Base-by-base conservation (phyloP, 257 asterid species). In the Primulina eburnea region DNA sequence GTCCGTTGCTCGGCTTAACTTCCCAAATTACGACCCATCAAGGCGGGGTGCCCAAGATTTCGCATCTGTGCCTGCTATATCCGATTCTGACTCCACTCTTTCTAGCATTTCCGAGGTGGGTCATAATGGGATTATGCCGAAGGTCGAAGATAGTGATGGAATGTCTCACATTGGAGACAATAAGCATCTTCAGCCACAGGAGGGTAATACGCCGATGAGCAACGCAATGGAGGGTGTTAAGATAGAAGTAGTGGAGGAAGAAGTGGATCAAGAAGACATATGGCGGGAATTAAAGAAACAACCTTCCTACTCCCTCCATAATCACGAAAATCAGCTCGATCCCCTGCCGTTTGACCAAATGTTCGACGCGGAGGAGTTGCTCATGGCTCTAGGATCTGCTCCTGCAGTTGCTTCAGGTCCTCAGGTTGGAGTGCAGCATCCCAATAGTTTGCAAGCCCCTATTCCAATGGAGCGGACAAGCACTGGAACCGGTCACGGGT, bases 321-420 rank as follows among this genome's bases (percentile, higher is more conserved):
- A 3, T 7, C 18, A 0, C 18, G 62, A 62, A 12, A 65, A 69
- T 65, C 73, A 60, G 5, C 63, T 69, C 0, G 82, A 80, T n/a
- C 69, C 62, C 6, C 37, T 76, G 11, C n/a, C 59, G 0, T 17
- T 29, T 62, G 89, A 83, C 7, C 89, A 83, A 63, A 68, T 82
- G 86, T 83, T 92, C 65, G 86, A 86, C 5, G 74, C 85, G 38
- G 92, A 86, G 0, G 90, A 89, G 73, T 78, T 92, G 7, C 79
- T 89, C 57, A 73, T 78, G 6, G 40, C 78, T 2, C 65, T 87
- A 59, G 84, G 76, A 0, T 40, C 76, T 2, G 29, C 38, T 0
- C 69, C 76, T 0, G 12, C 16, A n/a, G 53, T 35, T 28, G 70
- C 70, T 21, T 21, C 30, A 0, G 75, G 71, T 8, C 33, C 60